Base-by-base conservation (phyloP, 768 basidiomycete genomes). In the Heimioporus sp. region DNA sequence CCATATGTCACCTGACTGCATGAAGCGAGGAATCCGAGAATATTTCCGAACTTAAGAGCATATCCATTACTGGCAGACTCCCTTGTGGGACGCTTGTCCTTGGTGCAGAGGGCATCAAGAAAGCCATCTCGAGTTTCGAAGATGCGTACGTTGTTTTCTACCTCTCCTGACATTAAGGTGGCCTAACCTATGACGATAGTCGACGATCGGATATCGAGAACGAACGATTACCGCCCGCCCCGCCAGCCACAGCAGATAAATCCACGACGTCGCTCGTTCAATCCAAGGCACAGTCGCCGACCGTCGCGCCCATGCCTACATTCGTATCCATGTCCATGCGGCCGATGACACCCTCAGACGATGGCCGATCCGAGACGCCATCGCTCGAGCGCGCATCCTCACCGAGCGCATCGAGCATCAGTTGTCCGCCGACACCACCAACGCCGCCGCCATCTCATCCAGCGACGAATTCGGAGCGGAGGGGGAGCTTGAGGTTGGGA, bases 71-170 rank as follows among this genome's bases (percentile, higher is more conserved):
- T 6, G 69, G 70, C 20, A 77, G 67, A 53, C 64, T 82, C 8
- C 83, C 84, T 0, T 77, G 69, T 46, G 83, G 79, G 35, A 76
- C 77, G 5, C 68, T 87, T 28, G 84, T 80, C 2, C 68, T 80
- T 24, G 86, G 85, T 19, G 82, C 81, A 1, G 86, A 87, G 58
- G 84, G 82, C 16, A 85, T 87, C 73, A 86, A 85, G 70, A 78
- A 86, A 48, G 79, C 80, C n/a, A 87, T 87, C 55, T 77, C 75
- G 41, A 79, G 74, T 52, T 87, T 86, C 63, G 80, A 80, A 40
- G 85, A 86, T 56, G 86, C 86, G 82, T 83, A 65, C 48, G 82
- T 24, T 31, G 10, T 32, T 39, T 5, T 39, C 12, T 47, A 17
- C 24, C 0, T 31, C 10, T 43, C 2, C 34, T 34, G 1, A 8